These are phyloP conservation scores for Triticum aestivum DNA, from an alignment of 176 grass and related monocot genomes.

Conservation along the genomic window DNA sequence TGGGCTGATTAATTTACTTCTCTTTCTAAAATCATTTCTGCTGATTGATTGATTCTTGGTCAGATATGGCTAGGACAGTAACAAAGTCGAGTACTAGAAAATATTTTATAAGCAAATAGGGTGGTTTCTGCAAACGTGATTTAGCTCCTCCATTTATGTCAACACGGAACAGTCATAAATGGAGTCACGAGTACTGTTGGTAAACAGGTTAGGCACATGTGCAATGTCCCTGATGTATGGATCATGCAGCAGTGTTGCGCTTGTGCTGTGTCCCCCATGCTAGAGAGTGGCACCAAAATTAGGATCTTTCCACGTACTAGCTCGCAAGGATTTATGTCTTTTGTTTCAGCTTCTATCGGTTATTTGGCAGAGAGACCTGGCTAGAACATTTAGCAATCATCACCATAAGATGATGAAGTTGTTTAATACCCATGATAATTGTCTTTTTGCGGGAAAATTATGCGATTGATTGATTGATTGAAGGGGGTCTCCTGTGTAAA, in stretches of 20 bases:
- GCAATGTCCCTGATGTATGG: neutral
- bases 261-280: neutral
- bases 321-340: neutral
- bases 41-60: neutral
- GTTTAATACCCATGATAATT: neutral
- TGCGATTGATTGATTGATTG: neutral
- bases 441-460: too few relatives aligned
- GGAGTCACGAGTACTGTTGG: neutral
- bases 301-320: neutral
- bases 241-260: neutral
- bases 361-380: neutral
- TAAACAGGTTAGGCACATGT: slow-evolving; percentile 13
- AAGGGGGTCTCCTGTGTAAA: neutral
- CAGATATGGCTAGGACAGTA: neutral
- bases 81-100: too few relatives aligned
- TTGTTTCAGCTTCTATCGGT: neutral
- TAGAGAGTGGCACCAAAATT: neutral
- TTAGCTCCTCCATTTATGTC: neutral
- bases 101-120: neutral
- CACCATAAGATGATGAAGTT: neutral
- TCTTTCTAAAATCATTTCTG: too few relatives aligned
- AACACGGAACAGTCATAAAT: neutral
- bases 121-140: neutral
- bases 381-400: neutral
- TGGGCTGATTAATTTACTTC: neutral